phyloP scores from a whole-genome alignment of 306 rosid genomes.

The Pyrus pyrifolia region DNA sequence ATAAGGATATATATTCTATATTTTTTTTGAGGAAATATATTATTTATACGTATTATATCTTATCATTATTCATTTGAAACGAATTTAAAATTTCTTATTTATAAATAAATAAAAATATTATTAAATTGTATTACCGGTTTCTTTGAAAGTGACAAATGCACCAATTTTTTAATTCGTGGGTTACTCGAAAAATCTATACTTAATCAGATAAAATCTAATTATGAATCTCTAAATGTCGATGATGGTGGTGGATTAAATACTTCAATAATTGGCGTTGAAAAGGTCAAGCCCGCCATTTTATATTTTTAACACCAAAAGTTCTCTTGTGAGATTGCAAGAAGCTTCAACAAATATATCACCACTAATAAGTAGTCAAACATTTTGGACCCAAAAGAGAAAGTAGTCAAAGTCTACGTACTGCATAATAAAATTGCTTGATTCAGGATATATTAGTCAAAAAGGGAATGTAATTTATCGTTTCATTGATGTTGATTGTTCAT shows the following conservation, averaged over 20 bases:
- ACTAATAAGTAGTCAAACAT: background rate
- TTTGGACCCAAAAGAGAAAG: background rate
- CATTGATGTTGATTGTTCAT: too few relatives aligned
- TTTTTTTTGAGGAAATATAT: too few relatives aligned
- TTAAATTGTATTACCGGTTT: background rate
- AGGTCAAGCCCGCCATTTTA: background rate
- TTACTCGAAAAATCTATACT: background rate
- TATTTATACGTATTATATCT: too few relatives aligned
- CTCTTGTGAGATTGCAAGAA: background rate
- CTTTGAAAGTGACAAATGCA: background rate
- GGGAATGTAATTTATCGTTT: too few relatives aligned
- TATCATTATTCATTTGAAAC: background rate
- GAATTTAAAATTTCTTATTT: too few relatives aligned
- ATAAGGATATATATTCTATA: too few relatives aligned
- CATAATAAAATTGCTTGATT: background rate
- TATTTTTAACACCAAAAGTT: background rate
- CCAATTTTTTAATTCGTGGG: background rate
- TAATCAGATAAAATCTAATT: background rate
- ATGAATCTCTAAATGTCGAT: background rate
- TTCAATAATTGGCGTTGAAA: background rate
- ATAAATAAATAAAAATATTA: too few relatives aligned
- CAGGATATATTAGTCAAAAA: too few relatives aligned
- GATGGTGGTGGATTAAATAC: background rate
- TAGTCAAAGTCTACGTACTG: background rate
- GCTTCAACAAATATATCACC: background rate